Base-by-base conservation (phyloP, 169 alveolate species). In the Plasmodium gonderi region DNA sequence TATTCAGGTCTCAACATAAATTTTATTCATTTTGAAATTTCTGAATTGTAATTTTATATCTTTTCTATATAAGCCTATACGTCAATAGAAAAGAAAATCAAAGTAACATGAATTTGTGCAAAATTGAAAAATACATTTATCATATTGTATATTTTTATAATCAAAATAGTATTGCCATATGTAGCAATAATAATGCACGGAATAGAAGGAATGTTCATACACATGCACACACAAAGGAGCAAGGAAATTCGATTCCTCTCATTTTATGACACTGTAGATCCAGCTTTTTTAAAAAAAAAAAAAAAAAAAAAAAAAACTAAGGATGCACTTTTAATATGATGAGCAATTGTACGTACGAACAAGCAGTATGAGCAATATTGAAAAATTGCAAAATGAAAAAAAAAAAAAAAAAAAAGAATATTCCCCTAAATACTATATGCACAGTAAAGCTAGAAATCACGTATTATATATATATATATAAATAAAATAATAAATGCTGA, bases 181-280 rank as follows among this genome's bases (percentile, higher is more conserved):
- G 33, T 12, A 20, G 31, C 23, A 31, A 12, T 31, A 31, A 54
- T 54, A 20, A 9, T 54, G 23, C 69, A 17, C 33, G n/a, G 69
- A 54, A 54, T 20, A 54, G 7, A 12, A 31, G 69, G 12, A 33
- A 74, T 74, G 33, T 6, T 29, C 51, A 3, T 29, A 74, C 33
- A 74, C 29, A 72, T 72, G 23, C 45, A 72, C 23, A 36, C 26
- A 31, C 3, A 72, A 36, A 31, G 1, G 29, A 8, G 20, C n/a
- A 11, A 26, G 60, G 69, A 23, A 23, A 36, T 47, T 47, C 29
- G n/a, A n/a, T 74, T 9, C 20, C 23, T 44, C 45, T 72, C 26
- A 8, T 31, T 36, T 74, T 40, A n/a, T 29, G 36, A 74, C 26
- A 42, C 49, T 74, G 80, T 74, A 74, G 80, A 74, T 74, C 80